These are phyloP conservation scores for Leccinum pachyderme DNA, from an alignment of 1,284 basidiomycete genomes.

Conservation along the genomic window DNA sequence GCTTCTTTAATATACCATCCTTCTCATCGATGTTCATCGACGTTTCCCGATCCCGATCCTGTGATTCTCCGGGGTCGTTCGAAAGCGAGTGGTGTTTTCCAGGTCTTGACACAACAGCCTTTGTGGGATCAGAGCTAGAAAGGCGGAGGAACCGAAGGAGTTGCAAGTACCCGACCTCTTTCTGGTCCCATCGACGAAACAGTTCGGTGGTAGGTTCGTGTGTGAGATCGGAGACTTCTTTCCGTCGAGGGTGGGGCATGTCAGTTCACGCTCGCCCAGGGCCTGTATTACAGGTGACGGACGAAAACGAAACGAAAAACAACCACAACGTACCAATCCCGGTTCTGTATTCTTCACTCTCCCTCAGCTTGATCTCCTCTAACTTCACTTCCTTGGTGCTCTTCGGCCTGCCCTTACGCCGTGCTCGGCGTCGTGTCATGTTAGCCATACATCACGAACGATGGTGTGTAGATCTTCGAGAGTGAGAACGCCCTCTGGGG, in stretches of 20 bases:
- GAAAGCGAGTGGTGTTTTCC: constrained; percentile 53
- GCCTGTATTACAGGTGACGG: neutral
- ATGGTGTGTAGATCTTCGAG: constrained; percentile 70
- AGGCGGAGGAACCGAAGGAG: constrained; percentile 77
- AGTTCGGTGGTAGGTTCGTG: constrained; percentile 69
- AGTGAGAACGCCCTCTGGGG: constrained; percentile 59
- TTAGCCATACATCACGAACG: constrained; percentile 70
- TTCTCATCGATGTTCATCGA: constrained; percentile 36
- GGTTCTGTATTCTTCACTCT: constrained; percentile 74
- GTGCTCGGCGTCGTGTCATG: constrained; percentile 67
- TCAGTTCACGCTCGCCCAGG: neutral
- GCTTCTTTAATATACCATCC: constrained; percentile 31
- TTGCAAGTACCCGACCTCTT: constrained; percentile 70
- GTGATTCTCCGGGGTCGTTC: neutral
- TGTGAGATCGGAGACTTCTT: constrained; percentile 85
- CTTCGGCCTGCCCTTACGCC: constrained; percentile 80
- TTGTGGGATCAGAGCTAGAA: constrained; percentile 51
- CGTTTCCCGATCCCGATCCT: constrained; percentile 21
- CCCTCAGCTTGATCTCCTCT: constrained; percentile 69
- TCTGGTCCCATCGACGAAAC: constrained; percentile 77
- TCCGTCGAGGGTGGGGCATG: neutral
- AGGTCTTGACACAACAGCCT: constrained; percentile 51
- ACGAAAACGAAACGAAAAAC: neutral
- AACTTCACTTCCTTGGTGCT: constrained; percentile 66
- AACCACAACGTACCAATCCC: constrained; percentile 67